Conservation (phyloP, 495 filamentous ascomycete genomes). For the Lichenothelia convexa region DNA sequence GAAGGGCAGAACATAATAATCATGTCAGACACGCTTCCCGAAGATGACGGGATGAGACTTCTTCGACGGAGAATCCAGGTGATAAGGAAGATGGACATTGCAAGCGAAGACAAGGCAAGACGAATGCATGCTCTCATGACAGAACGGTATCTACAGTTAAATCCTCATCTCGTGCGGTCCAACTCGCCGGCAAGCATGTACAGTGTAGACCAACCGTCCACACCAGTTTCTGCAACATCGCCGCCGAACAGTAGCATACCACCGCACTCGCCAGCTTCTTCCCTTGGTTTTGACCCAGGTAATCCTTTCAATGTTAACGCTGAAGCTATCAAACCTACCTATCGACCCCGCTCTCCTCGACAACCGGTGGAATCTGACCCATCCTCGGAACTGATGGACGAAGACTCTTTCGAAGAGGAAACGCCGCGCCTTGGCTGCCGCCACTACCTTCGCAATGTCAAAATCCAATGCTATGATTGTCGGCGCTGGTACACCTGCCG, state of each 20-base stretch:
- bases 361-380: conserved; percentile 15
- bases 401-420: conserved; percentile 21
- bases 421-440: conserved; percentile 51
- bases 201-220: conserved; percentile 12
- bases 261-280: conserved; percentile 13
- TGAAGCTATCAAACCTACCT: conserved; percentile 56
- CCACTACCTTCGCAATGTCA: conserved; percentile 92
- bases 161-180: conserved; percentile 1
- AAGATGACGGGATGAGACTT: conserved; percentile 77
- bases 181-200: conserved; percentile 1
- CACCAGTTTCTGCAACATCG: conserved; percentile 12
- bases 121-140: conserved; percentile 71
- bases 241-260: conserved; percentile 2
- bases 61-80: conserved; percentile 59
- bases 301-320: conserved; percentile 49
- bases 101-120: conserved; percentile 59
- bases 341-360: conserved; percentile 25
- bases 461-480: conserved; percentile 80
- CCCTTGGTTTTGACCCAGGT: conserved; percentile 19
- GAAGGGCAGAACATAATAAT: conserved; percentile 6
- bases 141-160: conserved; percentile 42
- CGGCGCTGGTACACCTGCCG: conserved; percentile 88
- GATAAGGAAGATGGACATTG: conserved; percentile 46
- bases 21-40: conserved; percentile 41
- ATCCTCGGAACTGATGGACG: conserved; percentile 24